Percentiles rank a stretch among this genome's conserved stretches.
Evolutionary conservation across 2,329 filamentous ascomycete species (phyloP).

Genomic region (Orbilia quercus): DNA sequence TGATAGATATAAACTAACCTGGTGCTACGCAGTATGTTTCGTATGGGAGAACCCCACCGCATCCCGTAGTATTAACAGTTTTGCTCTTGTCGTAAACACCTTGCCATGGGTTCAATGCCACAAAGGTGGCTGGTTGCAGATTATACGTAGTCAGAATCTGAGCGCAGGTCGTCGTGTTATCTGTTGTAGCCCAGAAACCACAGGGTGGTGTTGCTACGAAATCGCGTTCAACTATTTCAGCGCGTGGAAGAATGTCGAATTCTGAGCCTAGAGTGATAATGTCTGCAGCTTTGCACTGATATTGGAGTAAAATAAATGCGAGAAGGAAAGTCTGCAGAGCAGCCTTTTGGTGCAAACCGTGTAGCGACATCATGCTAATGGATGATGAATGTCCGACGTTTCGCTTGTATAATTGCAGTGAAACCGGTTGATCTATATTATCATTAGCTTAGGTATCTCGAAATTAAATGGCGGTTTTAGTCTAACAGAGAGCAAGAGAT

Average conservation of each 20-base stretch:
- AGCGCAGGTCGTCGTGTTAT: conserved; percentile 29
- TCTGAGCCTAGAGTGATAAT: not conserved
- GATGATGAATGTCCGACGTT: not conserved
- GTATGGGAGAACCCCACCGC: conserved; percentile 13
- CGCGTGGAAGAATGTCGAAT: not conserved
- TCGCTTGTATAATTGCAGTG: not conserved
- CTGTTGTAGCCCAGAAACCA: conserved; percentile 21
- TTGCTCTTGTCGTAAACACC: conserved; percentile 9
- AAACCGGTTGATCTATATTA: no score
- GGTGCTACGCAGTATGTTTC: conserved; percentile 25
- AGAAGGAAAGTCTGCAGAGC: not conserved
- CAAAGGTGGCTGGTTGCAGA: conserved; percentile 1
- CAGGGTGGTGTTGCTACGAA: conserved; percentile 12
- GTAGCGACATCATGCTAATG: not conserved
- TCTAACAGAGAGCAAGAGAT: no score
- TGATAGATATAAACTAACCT: no score
- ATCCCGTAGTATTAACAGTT: conserved; percentile 21
- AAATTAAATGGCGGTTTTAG: no score
- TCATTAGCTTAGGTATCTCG: no score
- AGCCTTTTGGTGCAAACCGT: not conserved
- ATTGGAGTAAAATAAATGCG: not conserved
- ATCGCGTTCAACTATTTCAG: not conserved
- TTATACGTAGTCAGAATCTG: conserved; percentile 20
- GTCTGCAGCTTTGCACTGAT: not conserved
- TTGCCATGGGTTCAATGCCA: conserved; percentile 25